A percentile compares a stretch with the other conserved stretches of the same genome.
phyloP scores from a whole-genome alignment of 2,329 filamentous ascomycete genomes.

The Didymella sp. region DNA sequence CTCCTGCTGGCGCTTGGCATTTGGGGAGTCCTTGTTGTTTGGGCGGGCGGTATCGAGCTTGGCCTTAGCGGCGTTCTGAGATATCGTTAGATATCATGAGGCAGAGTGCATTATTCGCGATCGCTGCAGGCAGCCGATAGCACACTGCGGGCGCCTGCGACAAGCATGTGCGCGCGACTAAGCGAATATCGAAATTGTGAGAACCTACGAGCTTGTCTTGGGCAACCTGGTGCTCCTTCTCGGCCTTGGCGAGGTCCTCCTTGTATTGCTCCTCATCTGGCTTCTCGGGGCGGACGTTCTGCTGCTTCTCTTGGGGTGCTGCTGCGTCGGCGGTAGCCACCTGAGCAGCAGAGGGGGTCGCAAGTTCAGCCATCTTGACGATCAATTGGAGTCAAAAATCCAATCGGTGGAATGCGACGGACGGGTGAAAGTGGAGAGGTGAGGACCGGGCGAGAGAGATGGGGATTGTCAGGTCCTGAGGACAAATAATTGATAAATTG shows the following conservation, averaged over 20 bases:
- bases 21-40: constrained; percentile 81
- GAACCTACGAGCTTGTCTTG: constrained; percentile 71
- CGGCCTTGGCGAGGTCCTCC: constrained; percentile 75
- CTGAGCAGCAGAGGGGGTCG: constrained; percentile 47
- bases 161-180: constrained; percentile 9
- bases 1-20: constrained; percentile 83
- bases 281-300: constrained; percentile 73
- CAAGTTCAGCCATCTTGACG: constrained; percentile 47
- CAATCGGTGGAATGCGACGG: constrained; percentile 26
- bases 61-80: constrained; percentile 81
- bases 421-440: constrained; percentile 16
- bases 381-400: constrained; percentile 28
- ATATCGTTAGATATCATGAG: constrained; percentile 16
- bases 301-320: constrained; percentile 47
- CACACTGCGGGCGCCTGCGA: constrained; percentile 5
- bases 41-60: constrained; percentile 86
- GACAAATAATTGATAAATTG: constrained; percentile 32
- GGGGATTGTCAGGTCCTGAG: constrained; percentile 19
- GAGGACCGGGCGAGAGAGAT: constrained; percentile 19
- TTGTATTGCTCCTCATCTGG: constrained; percentile 89
- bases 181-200: constrained; percentile 11
- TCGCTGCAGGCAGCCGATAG: constrained; percentile 26
- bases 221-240: constrained; percentile 83
- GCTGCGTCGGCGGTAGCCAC: constrained; percentile 43
- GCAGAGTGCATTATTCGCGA: neutral